Conservation (phyloP, 2,329 filamentous ascomycete genomes). For the Incumbomyces lentus region DNA sequence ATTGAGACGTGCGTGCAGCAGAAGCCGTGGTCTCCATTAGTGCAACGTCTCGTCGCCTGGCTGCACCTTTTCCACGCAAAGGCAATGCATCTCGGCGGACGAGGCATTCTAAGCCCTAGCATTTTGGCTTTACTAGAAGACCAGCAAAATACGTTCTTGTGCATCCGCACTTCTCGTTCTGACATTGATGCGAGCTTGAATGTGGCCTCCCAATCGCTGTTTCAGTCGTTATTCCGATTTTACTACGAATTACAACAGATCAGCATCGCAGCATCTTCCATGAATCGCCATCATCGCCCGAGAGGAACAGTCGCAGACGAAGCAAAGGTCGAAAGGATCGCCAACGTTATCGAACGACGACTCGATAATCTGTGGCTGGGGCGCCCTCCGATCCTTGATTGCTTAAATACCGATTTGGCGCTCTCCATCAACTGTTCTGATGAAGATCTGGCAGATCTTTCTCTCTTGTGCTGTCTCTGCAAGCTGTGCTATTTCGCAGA, state of each 20-base stretch:
- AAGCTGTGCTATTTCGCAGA: constrained; percentile 7
- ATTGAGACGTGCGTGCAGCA: constrained; percentile 5
- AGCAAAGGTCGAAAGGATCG: constrained; percentile 30
- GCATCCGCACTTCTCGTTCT: neutral
- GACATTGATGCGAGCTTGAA: neutral
- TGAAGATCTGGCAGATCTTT: neutral
- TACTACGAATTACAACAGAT: constrained; percentile 9
- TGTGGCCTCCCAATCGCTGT: neutral
- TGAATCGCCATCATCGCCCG: constrained; percentile 30
- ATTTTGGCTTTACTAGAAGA: constrained; percentile 5
- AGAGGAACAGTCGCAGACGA: constrained; percentile 29
- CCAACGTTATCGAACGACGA: constrained; percentile 27
- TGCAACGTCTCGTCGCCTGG: constrained; percentile 7
- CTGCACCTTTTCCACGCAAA: constrained; percentile 8
- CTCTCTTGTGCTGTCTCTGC: constrained; percentile 5
- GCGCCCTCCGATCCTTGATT: constrained; percentile 19
- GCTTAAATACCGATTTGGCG: neutral
- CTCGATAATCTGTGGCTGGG: constrained; percentile 27
- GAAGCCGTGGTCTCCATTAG: constrained; percentile 9
- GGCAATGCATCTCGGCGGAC: constrained; percentile 9
- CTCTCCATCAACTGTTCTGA: too few species aligned
- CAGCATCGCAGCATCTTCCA: constrained; percentile 9
- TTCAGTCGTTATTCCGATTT: constrained; percentile 6
- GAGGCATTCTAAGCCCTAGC: constrained; percentile 8
- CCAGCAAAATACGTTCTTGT: neutral